Conservation (phyloP, 768 basidiomycete genomes). For the Dioszegia crocea region DNA sequence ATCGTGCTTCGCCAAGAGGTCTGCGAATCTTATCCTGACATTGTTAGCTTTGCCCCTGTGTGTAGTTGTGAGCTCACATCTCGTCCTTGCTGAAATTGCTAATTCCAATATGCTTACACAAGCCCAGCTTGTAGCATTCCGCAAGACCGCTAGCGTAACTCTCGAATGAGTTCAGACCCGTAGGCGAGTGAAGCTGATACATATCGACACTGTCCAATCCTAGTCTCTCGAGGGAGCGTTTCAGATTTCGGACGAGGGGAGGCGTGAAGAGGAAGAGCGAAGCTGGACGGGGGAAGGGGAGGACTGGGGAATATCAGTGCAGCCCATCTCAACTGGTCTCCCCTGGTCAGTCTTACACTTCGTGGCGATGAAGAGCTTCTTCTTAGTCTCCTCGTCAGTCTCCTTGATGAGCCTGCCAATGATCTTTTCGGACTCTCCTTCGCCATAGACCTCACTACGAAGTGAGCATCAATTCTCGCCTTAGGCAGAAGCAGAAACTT, state of each 20-base stretch:
- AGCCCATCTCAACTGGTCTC: no score
- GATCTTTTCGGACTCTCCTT: slow-evolving; percentile 43
- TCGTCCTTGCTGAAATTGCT: slow-evolving; percentile 45
- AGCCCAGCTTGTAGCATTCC: slow-evolving; percentile 41
- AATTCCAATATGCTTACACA: slow-evolving; percentile 44
- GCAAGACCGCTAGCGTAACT: slow-evolving; percentile 36
- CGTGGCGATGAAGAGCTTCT: slow-evolving; percentile 44
- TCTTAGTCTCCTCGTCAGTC: slow-evolving; percentile 31
- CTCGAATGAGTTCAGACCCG: slow-evolving; percentile 35
- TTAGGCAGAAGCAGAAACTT: background rate
- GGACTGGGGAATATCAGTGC: slow-evolving; percentile 15
- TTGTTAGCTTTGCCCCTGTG: background rate
- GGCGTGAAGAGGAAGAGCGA: slow-evolving; percentile 42
- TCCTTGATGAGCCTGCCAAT: slow-evolving; percentile 42
- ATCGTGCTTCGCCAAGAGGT: slow-evolving; percentile 33
- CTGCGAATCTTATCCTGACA: slow-evolving; percentile 36
- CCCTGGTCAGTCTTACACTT: slow-evolving; percentile 44
- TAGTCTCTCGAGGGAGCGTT: slow-evolving; percentile 30
- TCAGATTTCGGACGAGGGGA: slow-evolving; percentile 32
- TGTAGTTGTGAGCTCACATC: slow-evolving; percentile 26
- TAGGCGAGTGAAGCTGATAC: slow-evolving; percentile 42
- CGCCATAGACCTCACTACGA: slow-evolving; percentile 38
- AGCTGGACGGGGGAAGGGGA: slow-evolving; percentile 31
- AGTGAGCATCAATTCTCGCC: background rate
- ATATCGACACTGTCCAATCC: slow-evolving; percentile 40